phyloP scores from a whole-genome alignment of 495 filamentous ascomycete species.

The Cladorrhinum samala region DNA sequence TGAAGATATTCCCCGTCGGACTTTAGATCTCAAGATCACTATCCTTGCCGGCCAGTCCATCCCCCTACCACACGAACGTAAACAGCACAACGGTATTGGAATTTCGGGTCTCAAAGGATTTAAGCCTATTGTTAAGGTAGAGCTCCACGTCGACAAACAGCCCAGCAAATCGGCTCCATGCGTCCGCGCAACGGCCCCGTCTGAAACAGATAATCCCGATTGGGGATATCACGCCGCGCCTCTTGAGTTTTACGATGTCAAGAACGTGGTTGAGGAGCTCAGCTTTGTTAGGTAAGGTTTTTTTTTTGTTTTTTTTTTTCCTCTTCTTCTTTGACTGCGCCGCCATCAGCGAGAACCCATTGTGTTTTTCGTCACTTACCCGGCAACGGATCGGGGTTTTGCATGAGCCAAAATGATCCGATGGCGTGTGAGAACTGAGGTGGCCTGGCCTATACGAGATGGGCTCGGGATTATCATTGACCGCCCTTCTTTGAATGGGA shows the following conservation, averaged over 20 bases:
- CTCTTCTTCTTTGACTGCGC: neutral
- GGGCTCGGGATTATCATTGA: too few relatives aligned
- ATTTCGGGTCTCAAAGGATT: conserved; percentile 23
- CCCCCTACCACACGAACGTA: conserved; percentile 26
- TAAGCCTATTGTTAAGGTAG: conserved; percentile 57
- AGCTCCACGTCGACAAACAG: conserved; percentile 66
- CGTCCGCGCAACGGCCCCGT: conserved; percentile 24
- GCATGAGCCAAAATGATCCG: conserved; percentile 1
- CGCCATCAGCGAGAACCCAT: neutral
- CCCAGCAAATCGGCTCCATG: conserved; percentile 33
- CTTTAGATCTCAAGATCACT: conserved; percentile 38
- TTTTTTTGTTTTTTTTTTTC: conserved; percentile 4
- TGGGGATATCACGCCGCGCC: conserved; percentile 26
- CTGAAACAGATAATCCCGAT: conserved; percentile 37
- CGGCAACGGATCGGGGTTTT: neutral
- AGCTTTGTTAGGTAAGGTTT: conserved; percentile 44
- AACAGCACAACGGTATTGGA: conserved; percentile 17
- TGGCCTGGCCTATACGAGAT: too few relatives aligned
- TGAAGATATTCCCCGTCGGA: conserved; percentile 18
- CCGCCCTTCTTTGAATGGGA: too few relatives aligned
- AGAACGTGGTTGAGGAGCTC: conserved; percentile 36
- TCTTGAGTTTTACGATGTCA: conserved; percentile 34
- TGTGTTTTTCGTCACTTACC: too few relatives aligned
- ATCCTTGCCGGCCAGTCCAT: conserved; percentile 41
- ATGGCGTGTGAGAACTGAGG: neutral